Conservation (phyloP, 306 rosid species). For the Delonix regia region DNA sequence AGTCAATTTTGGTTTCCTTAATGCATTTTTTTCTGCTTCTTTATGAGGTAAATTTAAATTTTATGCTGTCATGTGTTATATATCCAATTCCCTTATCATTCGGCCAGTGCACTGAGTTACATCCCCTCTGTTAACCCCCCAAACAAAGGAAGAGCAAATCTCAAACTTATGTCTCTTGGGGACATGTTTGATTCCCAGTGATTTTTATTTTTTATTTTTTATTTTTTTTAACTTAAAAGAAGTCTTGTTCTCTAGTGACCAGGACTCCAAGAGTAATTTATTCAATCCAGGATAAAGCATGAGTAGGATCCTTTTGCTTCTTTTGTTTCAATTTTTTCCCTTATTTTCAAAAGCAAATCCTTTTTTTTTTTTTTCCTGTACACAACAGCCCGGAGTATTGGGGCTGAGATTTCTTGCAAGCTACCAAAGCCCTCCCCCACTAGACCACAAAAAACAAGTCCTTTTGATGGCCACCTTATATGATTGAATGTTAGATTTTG, state of each 20-base stretch:
- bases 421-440: not conserved
- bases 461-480: not conserved
- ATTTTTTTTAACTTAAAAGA: not conserved
- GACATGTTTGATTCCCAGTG: not conserved
- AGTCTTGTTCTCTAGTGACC: not conserved
- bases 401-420: not conserved
- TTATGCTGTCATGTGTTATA: not conserved
- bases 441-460: not conserved
- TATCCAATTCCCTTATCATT: not conserved
- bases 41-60: not conserved
- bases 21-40: not conserved
- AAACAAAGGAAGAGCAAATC: not conserved
- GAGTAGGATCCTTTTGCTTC: not conserved
- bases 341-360: not conserved
- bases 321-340: not conserved
- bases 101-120: not conserved
- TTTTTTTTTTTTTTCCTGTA: not conserved
- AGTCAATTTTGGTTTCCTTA: not conserved
- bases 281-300: not conserved
- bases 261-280: not conserved
- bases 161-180: not conserved
- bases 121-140: not conserved
- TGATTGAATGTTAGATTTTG: not conserved
- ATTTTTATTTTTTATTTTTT: too few species aligned
- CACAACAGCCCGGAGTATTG: not conserved